Percentiles rank a stretch among this genome's conserved stretches.
phyloP scores from a whole-genome alignment of 805 yeast species.

The Cyberlindnera americana region DNA sequence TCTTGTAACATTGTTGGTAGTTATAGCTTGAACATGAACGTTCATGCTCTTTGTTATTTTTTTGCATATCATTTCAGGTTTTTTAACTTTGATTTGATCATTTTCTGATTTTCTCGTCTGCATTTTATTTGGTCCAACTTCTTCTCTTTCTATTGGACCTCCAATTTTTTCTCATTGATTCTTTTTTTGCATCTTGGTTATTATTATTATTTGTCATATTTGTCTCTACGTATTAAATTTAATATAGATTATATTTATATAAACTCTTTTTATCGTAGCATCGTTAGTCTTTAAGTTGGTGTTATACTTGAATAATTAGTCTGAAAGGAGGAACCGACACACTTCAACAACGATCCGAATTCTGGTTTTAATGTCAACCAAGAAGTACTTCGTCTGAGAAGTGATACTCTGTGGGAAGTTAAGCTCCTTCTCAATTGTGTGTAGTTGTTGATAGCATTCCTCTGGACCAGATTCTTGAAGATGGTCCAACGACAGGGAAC shows the following conservation, averaged over 20 bases:
- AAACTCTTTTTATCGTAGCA: neutral
- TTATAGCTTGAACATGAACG: too few relatives aligned
- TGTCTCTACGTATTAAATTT: neutral
- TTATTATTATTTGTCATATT: neutral
- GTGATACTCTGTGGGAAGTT: slow-evolving; percentile 8
- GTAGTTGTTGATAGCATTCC: slow-evolving; percentile 3
- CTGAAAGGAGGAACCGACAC: neutral
- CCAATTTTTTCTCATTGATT: too few relatives aligned
- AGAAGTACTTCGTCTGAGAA: slow-evolving; percentile 8
- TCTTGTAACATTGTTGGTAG: too few relatives aligned
- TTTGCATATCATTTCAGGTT: neutral
- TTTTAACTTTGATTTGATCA: too few relatives aligned
- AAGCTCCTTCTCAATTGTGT: slow-evolving; percentile 4
- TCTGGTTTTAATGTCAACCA: slow-evolving; percentile 8
- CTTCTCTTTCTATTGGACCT: neutral
- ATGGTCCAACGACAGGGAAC: neutral
- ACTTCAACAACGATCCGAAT: slow-evolving; percentile 1
- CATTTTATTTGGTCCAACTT: neutral
- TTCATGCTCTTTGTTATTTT: neutral
- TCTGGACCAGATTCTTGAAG: slow-evolving; percentile 7
- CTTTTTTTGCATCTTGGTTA: neutral
- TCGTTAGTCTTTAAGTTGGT: neutral
- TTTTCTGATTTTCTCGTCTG: neutral
- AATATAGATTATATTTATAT: too few relatives aligned
- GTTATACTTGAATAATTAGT: neutral